Evolutionary conservation across 768 basidiomycete genomes (phyloP).

Genomic region (Mrakia blollopis): DNA sequence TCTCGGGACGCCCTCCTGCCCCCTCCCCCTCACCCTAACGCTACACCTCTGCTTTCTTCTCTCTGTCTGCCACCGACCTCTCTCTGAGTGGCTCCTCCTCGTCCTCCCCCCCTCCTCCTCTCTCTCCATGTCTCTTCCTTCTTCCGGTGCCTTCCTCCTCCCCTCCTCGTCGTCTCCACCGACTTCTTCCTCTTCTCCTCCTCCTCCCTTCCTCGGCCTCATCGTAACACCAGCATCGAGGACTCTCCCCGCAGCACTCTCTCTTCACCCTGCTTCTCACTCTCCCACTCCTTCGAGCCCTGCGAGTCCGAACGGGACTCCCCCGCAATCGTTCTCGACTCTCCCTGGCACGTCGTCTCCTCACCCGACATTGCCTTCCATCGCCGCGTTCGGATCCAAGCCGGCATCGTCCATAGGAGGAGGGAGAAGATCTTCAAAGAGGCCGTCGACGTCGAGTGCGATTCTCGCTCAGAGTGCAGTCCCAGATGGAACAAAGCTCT

Average conservation of each 20-base stretch:
- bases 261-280: not conserved
- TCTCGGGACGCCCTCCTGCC: too few relatives aligned
- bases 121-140: too few relatives aligned
- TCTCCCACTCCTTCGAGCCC: not conserved
- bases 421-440: not conserved
- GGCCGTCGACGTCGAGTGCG: not conserved
- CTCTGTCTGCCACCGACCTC: too few relatives aligned
- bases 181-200: conserved; percentile 5
- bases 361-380: not conserved
- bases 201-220: conserved; percentile 39
- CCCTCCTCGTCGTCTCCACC: not conserved
- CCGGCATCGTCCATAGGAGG: not conserved
- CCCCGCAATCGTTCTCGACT: not conserved
- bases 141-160: not conserved
- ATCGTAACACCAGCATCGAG: not conserved
- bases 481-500: not conserved
- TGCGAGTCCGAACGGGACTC: not conserved
- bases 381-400: not conserved
- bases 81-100: conserved; percentile 31
- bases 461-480: not conserved
- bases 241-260: not conserved
- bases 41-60: too few relatives aligned
- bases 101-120: conserved; percentile 7
- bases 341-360: not conserved
- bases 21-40: too few relatives aligned